Evolutionary conservation across 2,329 filamentous ascomycete genomes (phyloP), one percentile per base, ranked within the genome.

Genomic region (Hypoxylon sp.): DNA sequence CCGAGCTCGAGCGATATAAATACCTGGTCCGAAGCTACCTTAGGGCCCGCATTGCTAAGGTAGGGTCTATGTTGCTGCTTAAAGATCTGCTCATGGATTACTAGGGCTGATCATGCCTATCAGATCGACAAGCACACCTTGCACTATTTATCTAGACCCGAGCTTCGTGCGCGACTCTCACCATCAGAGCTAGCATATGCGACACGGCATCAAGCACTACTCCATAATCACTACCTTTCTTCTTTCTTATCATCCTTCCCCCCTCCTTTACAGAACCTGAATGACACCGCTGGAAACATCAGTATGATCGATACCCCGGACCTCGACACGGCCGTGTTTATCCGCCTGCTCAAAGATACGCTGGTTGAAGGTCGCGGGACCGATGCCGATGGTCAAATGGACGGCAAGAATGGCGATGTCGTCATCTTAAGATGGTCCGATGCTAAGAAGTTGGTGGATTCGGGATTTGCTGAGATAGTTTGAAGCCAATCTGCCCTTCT

Each of bases 281-380:
- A 98, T 79, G 96, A 99, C 81, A 92, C 91, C 12, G 90, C 91
- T 0, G 95, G 94, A 29, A 94, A 94, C 8, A 90, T 95, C 61
- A 94, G 88, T 80, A 99, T 99, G 96, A 88, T 98, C 29, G 94
- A 97, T 75, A 84, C 87, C 1, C 96, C 96, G 0, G 96, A 98
- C 76, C 81, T 89, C 50, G 91, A 96, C 65, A 85, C 87, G 1
- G 93, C 93, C 6, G 94, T 98, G 1, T 97, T 99, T 78, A 88
- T 94, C 41, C 84, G 95, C 66, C 84, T 92, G 51, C 79, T 94
- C 56, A 84, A 83, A 57, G 88, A 91, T 73, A 81, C 83, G 2
- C 81, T 86, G 4, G 85, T 89, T 11, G 81, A 83, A 61, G 85
- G 88, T 5, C 84, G 84, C 67, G 90, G 90, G 11, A 89, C 88